Evolutionary conservation across 306 rosid species (phyloP), one percentile per base, ranked within the genome.

Genomic region (Canavalia ensiformis): DNA sequence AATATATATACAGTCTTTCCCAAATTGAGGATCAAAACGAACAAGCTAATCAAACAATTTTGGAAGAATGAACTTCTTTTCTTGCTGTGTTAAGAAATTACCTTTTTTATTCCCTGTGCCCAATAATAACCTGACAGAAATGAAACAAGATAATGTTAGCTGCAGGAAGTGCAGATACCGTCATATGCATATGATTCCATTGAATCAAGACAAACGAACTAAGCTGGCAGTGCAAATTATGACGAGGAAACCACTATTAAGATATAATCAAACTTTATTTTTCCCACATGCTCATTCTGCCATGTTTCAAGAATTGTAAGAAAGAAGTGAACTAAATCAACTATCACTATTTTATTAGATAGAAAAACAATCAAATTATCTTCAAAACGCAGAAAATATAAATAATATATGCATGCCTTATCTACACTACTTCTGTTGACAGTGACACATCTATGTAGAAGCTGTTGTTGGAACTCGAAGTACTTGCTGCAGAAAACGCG

Each of bases 401-500:
- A 68, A 58, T 72, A 49, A 77, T n/a, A 66, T 44, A 66, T 44
- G 35, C 81, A 44, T 57, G 55, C 75, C 85, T 80, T 67, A 42
- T 58, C 79, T 45, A 68, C 41, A 62, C 30, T 82, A 46, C 8
- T 39, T 11, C 8, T 80, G 44, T 57, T 83, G 42, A 62, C 12
- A 69, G 79, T 74, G 74, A 84, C 77, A 86, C 76, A 52, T 75
- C 55, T 92, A 84, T 1, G 84, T 30, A 31, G 99, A 82, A 62
- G 59, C 70, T 52, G 92, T 4, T 42, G 87, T 28, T 42, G 90
- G 94, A 79, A 84, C 80, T 46, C 92, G 91, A 68, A 95, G 97
- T 63, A 91, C 87, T 93, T 91, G 99, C 67, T 93, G 97, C 72
- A 95, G 88, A 88, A 93, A 80, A 62, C 99, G 92, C 33, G 99